Evolutionary conservation across 1,284 basidiomycete species (phyloP).

Genomic region (Malassezia arunalokei): DNA sequence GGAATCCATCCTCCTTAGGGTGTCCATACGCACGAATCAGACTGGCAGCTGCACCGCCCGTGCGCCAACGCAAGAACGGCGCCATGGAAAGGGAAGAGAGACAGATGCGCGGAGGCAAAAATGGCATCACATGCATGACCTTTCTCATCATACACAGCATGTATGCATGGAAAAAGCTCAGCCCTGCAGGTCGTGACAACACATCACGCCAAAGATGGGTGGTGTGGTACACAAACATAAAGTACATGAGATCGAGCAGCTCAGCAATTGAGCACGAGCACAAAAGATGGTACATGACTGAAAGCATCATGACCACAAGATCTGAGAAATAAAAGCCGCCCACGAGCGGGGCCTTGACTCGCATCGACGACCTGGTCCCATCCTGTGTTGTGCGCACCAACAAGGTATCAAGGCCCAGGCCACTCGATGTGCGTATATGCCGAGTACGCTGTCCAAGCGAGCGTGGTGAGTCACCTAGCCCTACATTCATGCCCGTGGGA

Average conservation of each 20-base stretch:
- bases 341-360: conserved; percentile 21
- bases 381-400: neutral
- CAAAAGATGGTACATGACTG: conserved; percentile 32
- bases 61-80: conserved; percentile 38
- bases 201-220: conserved; percentile 1
- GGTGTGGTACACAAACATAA: conserved; percentile 21
- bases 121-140: conserved; percentile 34
- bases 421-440: neutral
- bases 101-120: conserved; percentile 35
- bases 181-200: neutral
- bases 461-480: too few species aligned
- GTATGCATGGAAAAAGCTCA: conserved; percentile 1
- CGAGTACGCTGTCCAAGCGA: conserved; percentile 4
- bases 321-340: conserved; percentile 42
- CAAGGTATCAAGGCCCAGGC: neutral
- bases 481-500: too few species aligned
- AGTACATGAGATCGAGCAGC: conserved; percentile 32
- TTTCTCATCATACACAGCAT: conserved; percentile 3
- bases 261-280: conserved; percentile 36
- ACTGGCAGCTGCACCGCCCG: conserved; percentile 25
- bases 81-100: conserved; percentile 42
- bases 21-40: conserved; percentile 27
- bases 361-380: conserved; percentile 2
- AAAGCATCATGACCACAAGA: conserved; percentile 32
- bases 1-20: conserved; percentile 18